Evolutionary conservation across 2,329 filamentous ascomycete species (phyloP).

Genomic region (Trichophyton benhamiae): DNA sequence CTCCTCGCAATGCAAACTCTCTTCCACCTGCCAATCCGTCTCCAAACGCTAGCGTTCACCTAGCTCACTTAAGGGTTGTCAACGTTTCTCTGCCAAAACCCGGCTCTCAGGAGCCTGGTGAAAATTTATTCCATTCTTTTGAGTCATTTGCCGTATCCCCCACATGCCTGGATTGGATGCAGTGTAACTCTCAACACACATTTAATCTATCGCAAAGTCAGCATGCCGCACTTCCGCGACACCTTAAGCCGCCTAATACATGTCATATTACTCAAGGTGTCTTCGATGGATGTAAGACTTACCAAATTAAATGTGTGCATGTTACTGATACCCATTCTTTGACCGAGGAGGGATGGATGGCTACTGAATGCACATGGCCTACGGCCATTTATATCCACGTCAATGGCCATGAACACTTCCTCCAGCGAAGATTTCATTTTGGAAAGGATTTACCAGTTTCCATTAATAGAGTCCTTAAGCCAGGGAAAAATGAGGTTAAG

Average conservation of each 20-base stretch:
- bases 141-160: conserved; percentile 23
- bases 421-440: conserved; percentile 58
- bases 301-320: conserved; percentile 57
- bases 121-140: conserved; percentile 27
- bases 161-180: conserved; percentile 18
- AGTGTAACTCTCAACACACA: conserved; percentile 21
- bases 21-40: conserved; percentile 33
- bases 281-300: conserved; percentile 45
- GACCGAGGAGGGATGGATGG: conserved; percentile 47
- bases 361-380: conserved; percentile 58
- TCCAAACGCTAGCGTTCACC: conserved; percentile 44
- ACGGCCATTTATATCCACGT: conserved; percentile 54
- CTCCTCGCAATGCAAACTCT: conserved; percentile 22
- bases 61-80: conserved; percentile 40
- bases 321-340: conserved; percentile 23
- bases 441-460: conserved; percentile 66
- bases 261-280: conserved; percentile 23
- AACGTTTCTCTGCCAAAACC: background rate
- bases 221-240: conserved; percentile 24
- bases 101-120: background rate
- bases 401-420: conserved; percentile 47
- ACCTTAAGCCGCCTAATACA: conserved; percentile 13
- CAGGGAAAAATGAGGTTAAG: conserved; percentile 51
- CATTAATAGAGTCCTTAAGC: conserved; percentile 47
- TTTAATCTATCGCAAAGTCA: conserved; percentile 25